phyloP scores from a whole-genome alignment of 306 rosid genomes.

The Quercus bicolor region DNA sequence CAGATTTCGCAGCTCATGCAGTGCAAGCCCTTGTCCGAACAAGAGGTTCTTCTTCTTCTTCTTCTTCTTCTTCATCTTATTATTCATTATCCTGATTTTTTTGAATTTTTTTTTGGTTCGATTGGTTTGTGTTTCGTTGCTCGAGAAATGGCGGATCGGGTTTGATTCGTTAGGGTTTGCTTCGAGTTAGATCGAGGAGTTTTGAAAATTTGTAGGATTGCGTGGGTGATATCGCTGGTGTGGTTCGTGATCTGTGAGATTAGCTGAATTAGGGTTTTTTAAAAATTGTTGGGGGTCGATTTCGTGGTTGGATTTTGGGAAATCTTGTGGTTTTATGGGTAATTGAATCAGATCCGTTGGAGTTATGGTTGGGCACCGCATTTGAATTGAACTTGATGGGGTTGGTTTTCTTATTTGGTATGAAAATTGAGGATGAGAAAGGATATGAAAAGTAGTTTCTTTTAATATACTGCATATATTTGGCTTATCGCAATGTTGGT shows the following conservation, averaged over 20 bases:
- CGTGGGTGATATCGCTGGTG: not conserved
- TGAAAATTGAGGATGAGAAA: not conserved
- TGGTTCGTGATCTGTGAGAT: conserved; percentile 26
- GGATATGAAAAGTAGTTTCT: not conserved
- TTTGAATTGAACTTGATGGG: not conserved
- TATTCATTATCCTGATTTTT: not conserved
- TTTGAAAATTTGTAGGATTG: not conserved
- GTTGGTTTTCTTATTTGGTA: not conserved
- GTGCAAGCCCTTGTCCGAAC: conserved; percentile 98
- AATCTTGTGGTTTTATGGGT: not conserved
- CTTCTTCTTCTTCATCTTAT: not conserved
- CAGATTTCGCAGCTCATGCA: conserved; percentile 98
- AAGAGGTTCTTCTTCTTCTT: conserved; percentile 52
- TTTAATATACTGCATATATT: not conserved
- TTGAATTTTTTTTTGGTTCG: not conserved
- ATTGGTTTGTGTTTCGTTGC: conserved; percentile 4
- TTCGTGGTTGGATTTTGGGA: conserved; percentile 7
- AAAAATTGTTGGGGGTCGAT: conserved; percentile 15
- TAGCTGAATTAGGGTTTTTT: conserved; percentile 13
- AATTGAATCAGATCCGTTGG: conserved; percentile 14
- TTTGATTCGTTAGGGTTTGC: conserved; percentile 10
- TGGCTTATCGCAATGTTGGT: not conserved
- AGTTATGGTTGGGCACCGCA: too few relatives aligned
- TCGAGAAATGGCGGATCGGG: conserved; percentile 33
- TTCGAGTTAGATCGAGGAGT: not conserved